These are phyloP conservation scores for Triangularia verruculosa DNA, from an alignment of 2,329 filamentous ascomycete species.

Conservation along the genomic window DNA sequence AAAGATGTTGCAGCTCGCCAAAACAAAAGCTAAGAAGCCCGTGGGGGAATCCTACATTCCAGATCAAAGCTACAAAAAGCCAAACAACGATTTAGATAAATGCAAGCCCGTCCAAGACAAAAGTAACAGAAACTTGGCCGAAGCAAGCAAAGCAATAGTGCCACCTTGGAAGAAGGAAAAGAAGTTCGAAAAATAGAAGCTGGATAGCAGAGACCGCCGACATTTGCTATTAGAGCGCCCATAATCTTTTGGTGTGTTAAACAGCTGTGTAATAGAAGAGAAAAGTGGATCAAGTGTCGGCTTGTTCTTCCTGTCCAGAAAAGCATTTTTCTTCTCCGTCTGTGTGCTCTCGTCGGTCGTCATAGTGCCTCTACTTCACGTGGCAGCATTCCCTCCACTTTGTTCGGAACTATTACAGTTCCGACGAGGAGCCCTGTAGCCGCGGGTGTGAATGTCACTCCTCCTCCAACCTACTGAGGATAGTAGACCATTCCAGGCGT, in stretches of 20 bases:
- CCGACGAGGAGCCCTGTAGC: conserved; percentile 1
- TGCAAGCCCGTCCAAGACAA: background rate
- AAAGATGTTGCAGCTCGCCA: background rate
- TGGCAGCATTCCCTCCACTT: background rate
- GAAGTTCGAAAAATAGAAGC: background rate
- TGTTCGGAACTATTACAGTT: background rate
- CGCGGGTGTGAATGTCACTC: conserved; percentile 15
- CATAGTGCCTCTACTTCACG: background rate
- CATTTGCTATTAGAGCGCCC: background rate
- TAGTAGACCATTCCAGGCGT: conserved; percentile 59
- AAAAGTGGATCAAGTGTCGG: background rate
- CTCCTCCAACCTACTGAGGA: conserved; percentile 46
- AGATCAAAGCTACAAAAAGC: background rate
- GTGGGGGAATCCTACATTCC: background rate
- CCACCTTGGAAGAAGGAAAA: background rate
- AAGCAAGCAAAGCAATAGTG: background rate
- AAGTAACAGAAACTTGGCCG: background rate
- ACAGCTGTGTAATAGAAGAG: background rate
- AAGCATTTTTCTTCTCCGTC: background rate
- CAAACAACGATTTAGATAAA: background rate
- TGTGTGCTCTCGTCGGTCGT: background rate
- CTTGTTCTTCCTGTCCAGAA: background rate
- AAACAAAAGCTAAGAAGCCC: background rate
- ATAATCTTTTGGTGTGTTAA: background rate
- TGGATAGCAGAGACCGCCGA: background rate